Evolutionary conservation across 202 grass and related monocot species (phyloP).

Genomic region (Tripidium arundinaceum): DNA sequence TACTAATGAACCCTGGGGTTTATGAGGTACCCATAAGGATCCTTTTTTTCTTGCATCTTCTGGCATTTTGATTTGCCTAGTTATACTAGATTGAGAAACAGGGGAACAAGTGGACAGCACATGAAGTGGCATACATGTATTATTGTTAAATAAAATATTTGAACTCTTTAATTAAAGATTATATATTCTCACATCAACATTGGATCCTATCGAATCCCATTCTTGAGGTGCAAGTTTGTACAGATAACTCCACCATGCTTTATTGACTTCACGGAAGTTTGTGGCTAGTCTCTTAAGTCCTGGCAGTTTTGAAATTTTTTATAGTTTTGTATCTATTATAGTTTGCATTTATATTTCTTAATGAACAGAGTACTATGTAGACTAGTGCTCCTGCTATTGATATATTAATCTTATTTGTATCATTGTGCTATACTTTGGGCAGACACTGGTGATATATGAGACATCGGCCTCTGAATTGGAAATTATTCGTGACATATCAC

Average conservation of each 20-base stretch:
- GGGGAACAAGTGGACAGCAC: not conserved
- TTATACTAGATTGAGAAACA: not conserved
- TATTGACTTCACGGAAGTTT: not conserved
- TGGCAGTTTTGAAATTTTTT: not conserved
- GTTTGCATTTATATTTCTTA: not conserved
- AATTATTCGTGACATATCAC: conserved; percentile 97
- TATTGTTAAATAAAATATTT: not conserved
- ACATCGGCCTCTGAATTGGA: conserved; percentile 91
- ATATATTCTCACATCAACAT: not conserved
- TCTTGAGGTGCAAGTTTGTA: not conserved
- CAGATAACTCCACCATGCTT: not conserved
- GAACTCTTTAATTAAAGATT: not conserved
- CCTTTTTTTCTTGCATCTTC: not conserved
- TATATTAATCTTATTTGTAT: not conserved
- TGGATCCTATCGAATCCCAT: not conserved
- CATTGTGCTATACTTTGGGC: conserved; percentile 22
- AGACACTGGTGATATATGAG: conserved; percentile 97
- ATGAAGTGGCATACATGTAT: not conserved
- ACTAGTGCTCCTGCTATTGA: not conserved
- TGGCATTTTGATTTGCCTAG: not conserved
- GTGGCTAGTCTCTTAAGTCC: not conserved
- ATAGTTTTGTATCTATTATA: not conserved
- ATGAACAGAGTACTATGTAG: not conserved
- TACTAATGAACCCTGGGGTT: conserved; percentile 78
- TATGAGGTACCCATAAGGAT: conserved; percentile 65